Evolutionary conservation across 192 early-diverging fungal species (phyloP).

Genomic region (Cladochytrium replicatum): DNA sequence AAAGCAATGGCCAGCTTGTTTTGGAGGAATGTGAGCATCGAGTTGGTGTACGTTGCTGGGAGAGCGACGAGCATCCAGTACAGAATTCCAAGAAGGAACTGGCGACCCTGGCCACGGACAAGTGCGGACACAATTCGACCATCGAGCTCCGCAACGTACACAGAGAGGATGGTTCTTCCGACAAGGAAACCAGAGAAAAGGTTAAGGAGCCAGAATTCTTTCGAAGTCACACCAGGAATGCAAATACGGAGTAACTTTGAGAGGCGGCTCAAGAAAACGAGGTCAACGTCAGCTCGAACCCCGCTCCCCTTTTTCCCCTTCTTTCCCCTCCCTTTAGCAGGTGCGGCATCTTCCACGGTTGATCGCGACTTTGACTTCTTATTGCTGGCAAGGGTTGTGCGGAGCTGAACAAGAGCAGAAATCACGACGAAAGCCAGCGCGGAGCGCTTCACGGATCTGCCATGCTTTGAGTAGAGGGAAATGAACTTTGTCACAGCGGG

Average conservation of each 20-base stretch:
- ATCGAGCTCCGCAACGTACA: conserved; percentile 82
- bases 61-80: conserved; percentile 91
- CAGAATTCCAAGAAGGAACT: conserved; percentile 74
- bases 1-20: conserved; percentile 45
- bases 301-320: conserved; percentile 20
- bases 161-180: conserved; percentile 78
- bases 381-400: too few species aligned
- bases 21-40: conserved; percentile 60
- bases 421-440: too few species aligned
- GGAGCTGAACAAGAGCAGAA: too few species aligned
- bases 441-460: too few species aligned
- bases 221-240: conserved; percentile 72
- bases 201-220: conserved; percentile 77
- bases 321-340: conserved; percentile 8
- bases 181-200: conserved; percentile 82
- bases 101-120: conserved; percentile 62
- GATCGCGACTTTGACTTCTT: too few species aligned
- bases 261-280: conserved; percentile 54
- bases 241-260: conserved; percentile 64
- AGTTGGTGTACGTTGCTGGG: conserved; percentile 94
- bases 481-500: too few species aligned
- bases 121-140: conserved; percentile 74
- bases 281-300: conserved; percentile 34
- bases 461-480: too few species aligned
- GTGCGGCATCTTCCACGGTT: too few species aligned